Evolutionary conservation across 306 rosid species (phyloP).

Genomic region (Medicago truncatula): MtrunA17r5.0-ANR NC_053048.1:9029501-9030000

Average conservation of each 20-base stretch:
- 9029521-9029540: constrained; percentile 51
- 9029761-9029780: background rate
- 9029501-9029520: constrained; percentile 51
- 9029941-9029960: background rate
- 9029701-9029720: background rate
- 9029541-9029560: constrained; percentile 58
- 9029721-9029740: background rate
- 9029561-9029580: background rate
- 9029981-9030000: background rate
- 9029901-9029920: background rate
- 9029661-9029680: background rate
- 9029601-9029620: background rate
- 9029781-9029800: background rate
- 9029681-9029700: background rate
- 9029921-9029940: background rate
- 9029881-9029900: background rate
- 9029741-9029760: background rate
- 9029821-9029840: background rate
- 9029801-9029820: background rate
- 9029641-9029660: constrained; percentile 1
- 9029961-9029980: background rate
- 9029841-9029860: background rate
- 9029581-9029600: background rate
- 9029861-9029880: background rate
- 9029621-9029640: background rate